These are phyloP conservation scores for Voacanga thouarsii DNA, from an alignment of 257 asterid species.

Conservation along the genomic window DNA sequence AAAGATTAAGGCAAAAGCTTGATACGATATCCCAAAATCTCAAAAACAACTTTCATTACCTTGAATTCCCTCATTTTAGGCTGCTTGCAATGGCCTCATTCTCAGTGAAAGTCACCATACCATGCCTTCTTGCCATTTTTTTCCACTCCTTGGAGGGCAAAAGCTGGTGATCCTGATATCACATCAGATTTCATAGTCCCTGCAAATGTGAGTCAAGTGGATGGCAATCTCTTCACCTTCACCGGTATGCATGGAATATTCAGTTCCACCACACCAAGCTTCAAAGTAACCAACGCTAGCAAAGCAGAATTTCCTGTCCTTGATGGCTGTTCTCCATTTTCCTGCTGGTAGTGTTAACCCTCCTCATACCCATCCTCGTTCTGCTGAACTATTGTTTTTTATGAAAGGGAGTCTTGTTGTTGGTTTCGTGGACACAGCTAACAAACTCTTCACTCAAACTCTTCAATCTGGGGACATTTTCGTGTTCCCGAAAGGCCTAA, in stretches of 20 bases:
- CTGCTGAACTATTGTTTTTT: no score
- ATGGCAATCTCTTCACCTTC: slow-evolving; percentile 21
- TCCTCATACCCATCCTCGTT: no score
- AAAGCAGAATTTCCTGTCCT: slow-evolving; percentile 26
- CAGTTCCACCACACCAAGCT: not conserved
- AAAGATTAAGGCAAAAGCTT: no score
- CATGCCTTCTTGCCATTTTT: not conserved
- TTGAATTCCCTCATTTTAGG: not conserved
- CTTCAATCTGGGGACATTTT: not conserved
- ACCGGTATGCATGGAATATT: slow-evolving; percentile 5
- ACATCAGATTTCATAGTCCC: slow-evolving; percentile 21
- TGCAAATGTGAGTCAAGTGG: not conserved
- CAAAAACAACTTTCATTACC: no score
- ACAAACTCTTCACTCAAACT: no score
- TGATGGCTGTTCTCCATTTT: no score
- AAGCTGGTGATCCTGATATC: slow-evolving; percentile 24
- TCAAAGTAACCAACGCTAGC: slow-evolving; percentile 15
- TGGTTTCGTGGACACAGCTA: no score
- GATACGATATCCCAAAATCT: not conserved
- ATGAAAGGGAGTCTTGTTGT: no score
- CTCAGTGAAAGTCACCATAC: not conserved
- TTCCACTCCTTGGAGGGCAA: slow-evolving; percentile 11
- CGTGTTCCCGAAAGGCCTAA: not conserved
- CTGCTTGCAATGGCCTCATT: not conserved
- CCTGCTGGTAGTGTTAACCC: no score